Percentiles rank a stretch among this genome's conserved stretches.
Evolutionary conservation across 257 asterid genomes (phyloP).

Genomic region (Lycium ferocissimum): DNA sequence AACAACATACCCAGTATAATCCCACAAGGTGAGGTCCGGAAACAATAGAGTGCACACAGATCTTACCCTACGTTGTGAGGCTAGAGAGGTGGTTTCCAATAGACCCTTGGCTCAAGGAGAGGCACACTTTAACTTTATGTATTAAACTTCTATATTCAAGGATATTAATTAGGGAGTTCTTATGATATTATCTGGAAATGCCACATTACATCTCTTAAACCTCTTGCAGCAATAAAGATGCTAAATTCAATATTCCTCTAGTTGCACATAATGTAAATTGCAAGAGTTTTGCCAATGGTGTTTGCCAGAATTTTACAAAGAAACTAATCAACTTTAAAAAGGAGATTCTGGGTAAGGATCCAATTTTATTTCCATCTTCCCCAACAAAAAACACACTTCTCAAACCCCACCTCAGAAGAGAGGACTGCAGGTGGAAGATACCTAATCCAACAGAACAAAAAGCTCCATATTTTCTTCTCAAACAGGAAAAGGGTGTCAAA

Average conservation of each 20-base stretch:
- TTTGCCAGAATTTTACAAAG: neutral
- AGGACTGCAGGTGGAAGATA: slow-evolving; percentile 32
- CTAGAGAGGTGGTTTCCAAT: too few relatives aligned
- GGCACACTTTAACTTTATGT: neutral
- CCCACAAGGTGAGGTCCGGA: too few relatives aligned
- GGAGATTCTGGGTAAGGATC: slow-evolving; percentile 4
- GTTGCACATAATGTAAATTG: neutral
- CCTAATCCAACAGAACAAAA: slow-evolving; percentile 33
- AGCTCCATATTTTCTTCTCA: neutral
- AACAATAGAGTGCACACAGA: too few relatives aligned
- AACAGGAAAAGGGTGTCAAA: slow-evolving; percentile 23
- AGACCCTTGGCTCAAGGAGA: too few relatives aligned
- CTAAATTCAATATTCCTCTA: neutral
- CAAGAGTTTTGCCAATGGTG: neutral
- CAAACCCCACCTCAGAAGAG: slow-evolving; percentile 34
- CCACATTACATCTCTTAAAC: neutral
- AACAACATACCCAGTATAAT: too few relatives aligned
- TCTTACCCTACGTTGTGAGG: too few relatives aligned
- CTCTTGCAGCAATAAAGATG: neutral
- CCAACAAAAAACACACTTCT: slow-evolving; percentile 38
- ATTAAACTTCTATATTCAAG: neutral
- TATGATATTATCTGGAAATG: neutral
- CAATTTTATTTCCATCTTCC: slow-evolving; percentile 36
- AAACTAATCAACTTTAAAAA: neutral
- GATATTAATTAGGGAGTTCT: neutral